Evolutionary conservation across 306 rosid genomes (phyloP).

Genomic region (Prinsepia uniflora): DNA sequence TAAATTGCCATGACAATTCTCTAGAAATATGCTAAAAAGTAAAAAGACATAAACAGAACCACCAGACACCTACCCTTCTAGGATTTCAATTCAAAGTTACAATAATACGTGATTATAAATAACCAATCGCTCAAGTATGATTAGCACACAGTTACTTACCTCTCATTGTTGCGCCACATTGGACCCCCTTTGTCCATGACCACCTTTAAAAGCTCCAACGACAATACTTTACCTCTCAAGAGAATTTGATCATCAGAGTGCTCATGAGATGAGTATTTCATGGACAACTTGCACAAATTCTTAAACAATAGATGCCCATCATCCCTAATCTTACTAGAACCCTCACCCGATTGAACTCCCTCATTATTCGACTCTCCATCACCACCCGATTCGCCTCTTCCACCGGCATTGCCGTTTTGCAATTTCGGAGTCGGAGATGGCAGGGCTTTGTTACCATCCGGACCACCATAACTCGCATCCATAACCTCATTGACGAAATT

Average conservation of each 20-base stretch:
- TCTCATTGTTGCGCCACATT: conserved; percentile 78
- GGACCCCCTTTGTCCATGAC: conserved; percentile 78
- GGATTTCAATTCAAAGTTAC: neutral
- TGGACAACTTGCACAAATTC: conserved; percentile 88
- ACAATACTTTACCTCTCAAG: conserved; percentile 85
- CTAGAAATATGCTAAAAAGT: neutral
- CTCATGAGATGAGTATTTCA: conserved; percentile 90
- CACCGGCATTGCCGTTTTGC: conserved; percentile 35
- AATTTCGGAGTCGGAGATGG: conserved; percentile 15
- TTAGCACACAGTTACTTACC: conserved; percentile 46
- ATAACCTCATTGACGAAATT: conserved; percentile 79
- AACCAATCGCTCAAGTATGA: conserved; percentile 6
- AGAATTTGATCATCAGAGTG: conserved; percentile 91
- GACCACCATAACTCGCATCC: conserved; percentile 64
- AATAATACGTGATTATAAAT: neutral
- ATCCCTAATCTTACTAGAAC: conserved; percentile 76
- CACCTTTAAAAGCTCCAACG: conserved; percentile 95
- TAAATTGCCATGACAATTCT: neutral
- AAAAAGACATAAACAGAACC: neutral
- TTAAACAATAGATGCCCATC: conserved; percentile 91
- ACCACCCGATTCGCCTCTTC: conserved; percentile 20
- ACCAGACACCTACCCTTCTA: neutral
- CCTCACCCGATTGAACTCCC: conserved; percentile 38
- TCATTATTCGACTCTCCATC: conserved; percentile 31
- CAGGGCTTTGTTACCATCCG: conserved; percentile 23